Evolutionary conservation across 2,329 filamentous ascomycete species (phyloP).

Genomic region (Tolypocladium tropicale): DNA sequence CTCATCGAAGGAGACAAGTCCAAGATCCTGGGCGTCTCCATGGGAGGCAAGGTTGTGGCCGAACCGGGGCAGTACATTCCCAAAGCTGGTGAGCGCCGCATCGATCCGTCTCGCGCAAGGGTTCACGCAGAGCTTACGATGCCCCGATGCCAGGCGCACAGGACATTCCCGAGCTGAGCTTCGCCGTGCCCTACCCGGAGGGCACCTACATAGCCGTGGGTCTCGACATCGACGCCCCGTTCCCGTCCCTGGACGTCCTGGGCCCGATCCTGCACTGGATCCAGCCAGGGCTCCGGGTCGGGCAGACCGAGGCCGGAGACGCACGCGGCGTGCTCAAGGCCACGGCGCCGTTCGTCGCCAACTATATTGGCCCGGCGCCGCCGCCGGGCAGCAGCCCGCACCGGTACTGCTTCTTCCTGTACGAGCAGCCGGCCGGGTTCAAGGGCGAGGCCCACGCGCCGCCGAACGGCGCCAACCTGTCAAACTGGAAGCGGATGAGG

Average conservation of each 20-base stretch:
- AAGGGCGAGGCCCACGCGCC: constrained; percentile 18
- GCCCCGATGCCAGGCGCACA: constrained; percentile 1
- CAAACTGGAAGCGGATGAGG: constrained; percentile 25
- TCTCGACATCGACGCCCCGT: constrained; percentile 38
- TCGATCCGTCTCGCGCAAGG: not conserved
- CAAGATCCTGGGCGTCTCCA: constrained; percentile 7
- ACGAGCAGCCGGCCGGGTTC: constrained; percentile 29
- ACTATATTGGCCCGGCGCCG: constrained; percentile 35
- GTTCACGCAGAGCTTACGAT: not conserved
- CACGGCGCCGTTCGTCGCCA: constrained; percentile 17
- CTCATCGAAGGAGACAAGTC: constrained; percentile 5
- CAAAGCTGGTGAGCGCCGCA: constrained; percentile 4
- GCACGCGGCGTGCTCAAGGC: constrained; percentile 1
- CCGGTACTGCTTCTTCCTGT: constrained; percentile 39
- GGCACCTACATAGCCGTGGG: constrained; percentile 26
- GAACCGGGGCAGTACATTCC: constrained; percentile 9
- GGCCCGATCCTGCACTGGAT: constrained; percentile 38
- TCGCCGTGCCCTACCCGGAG: constrained; percentile 6
- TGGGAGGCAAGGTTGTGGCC: constrained; percentile 4
- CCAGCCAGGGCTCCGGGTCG: constrained; percentile 25
- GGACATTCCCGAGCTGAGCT: constrained; percentile 3
- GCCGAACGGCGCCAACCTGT: constrained; percentile 22
- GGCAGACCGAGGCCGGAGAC: not conserved
- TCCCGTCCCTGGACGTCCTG: constrained; percentile 26
- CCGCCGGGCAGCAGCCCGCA: constrained; percentile 34